Percentiles rank a stretch among this genome's conserved stretches.
These are phyloP conservation scores for Eremothecium sinecaudum DNA, from an alignment of 1,139 yeast species.

Conservation along the genomic window DNA sequence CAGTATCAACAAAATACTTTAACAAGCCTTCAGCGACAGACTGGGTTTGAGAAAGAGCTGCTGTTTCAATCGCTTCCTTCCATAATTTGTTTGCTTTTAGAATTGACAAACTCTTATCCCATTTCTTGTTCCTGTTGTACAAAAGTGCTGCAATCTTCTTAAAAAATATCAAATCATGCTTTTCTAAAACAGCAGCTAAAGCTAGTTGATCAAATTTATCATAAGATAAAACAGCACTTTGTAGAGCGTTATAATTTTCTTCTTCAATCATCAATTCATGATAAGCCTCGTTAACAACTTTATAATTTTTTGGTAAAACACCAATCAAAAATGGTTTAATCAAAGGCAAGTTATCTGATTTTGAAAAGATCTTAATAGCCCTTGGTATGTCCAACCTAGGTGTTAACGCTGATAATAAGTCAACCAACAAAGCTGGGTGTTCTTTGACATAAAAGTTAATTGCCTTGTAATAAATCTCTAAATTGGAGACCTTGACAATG, in stretches of 20 bases:
- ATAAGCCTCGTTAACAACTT: conserved; percentile 88
- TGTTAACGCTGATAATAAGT: conserved; percentile 73
- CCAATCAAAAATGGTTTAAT: conserved; percentile 90
- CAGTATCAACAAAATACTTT: conserved; percentile 91
- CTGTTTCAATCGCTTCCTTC: conserved; percentile 91
- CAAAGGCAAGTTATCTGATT: conserved; percentile 91
- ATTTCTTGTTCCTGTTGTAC: conserved; percentile 89
- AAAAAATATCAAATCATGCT: conserved; percentile 82
- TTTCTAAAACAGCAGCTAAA: conserved; percentile 86
- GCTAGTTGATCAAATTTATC: conserved; percentile 90
- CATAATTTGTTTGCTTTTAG: conserved; percentile 88
- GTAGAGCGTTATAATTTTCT: conserved; percentile 85
- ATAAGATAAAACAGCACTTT: conserved; percentile 77
- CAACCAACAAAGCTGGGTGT: conserved; percentile 86
- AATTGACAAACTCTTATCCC: conserved; percentile 78
- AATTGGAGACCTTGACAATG: conserved; percentile 86
- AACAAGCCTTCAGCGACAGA: conserved; percentile 84
- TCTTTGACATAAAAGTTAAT: conserved; percentile 87
- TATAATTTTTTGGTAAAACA: conserved; percentile 81
- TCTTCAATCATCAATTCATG: conserved; percentile 94
- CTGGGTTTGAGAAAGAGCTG: conserved; percentile 66
- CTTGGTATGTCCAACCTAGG: conserved; percentile 92
- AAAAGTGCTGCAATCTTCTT: conserved; percentile 92
- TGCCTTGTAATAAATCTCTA: conserved; percentile 95
- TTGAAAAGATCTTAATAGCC: conserved; percentile 89